These are phyloP conservation scores for Talaromyces amestolkiae DNA, from an alignment of 2,329 filamentous ascomycete species.

Conservation along the genomic window DNA sequence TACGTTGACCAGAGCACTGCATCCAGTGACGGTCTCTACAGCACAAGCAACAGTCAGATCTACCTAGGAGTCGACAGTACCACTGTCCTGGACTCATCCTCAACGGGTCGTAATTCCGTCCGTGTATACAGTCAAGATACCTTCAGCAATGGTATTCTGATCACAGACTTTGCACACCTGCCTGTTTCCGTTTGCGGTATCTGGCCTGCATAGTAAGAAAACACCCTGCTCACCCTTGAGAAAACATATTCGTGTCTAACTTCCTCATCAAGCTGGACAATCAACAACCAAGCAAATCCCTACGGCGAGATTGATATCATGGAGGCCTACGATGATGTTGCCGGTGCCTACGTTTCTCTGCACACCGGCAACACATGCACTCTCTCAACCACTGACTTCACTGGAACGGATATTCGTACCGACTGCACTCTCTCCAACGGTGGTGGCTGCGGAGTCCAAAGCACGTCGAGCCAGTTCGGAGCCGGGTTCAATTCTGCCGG, in stretches of 20 bases:
- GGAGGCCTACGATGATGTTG: slow-evolving; percentile 50
- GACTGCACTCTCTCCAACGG: slow-evolving; percentile 49
- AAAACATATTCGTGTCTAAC: neutral
- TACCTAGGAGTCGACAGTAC: slow-evolving; percentile 48
- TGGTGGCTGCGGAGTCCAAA: slow-evolving; percentile 42
- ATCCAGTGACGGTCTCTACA: slow-evolving; percentile 37
- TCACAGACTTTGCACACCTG: slow-evolving; percentile 50
- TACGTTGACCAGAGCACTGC: slow-evolving; percentile 45
- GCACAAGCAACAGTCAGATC: slow-evolving; percentile 38
- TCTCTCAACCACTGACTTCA: slow-evolving; percentile 45
- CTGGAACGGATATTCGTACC: slow-evolving; percentile 48
- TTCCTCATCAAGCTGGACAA: slow-evolving; percentile 34
- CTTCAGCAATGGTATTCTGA: slow-evolving; percentile 47
- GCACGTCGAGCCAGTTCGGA: slow-evolving; percentile 49
- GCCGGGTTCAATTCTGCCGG: slow-evolving; percentile 52
- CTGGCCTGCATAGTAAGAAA: slow-evolving; percentile 48
- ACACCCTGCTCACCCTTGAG: neutral
- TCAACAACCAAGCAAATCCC: slow-evolving; percentile 41
- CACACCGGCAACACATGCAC: slow-evolving; percentile 49
- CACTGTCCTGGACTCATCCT: slow-evolving; percentile 38
- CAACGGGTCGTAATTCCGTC: slow-evolving; percentile 45
- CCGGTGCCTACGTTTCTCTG: slow-evolving; percentile 47
- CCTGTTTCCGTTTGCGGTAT: slow-evolving; percentile 49
- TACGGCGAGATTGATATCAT: slow-evolving; percentile 53
- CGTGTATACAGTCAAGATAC: slow-evolving; percentile 45